Evolutionary conservation across 1,139 yeast genomes (phyloP).

Genomic region (Hansenula lynferdii): DNA sequence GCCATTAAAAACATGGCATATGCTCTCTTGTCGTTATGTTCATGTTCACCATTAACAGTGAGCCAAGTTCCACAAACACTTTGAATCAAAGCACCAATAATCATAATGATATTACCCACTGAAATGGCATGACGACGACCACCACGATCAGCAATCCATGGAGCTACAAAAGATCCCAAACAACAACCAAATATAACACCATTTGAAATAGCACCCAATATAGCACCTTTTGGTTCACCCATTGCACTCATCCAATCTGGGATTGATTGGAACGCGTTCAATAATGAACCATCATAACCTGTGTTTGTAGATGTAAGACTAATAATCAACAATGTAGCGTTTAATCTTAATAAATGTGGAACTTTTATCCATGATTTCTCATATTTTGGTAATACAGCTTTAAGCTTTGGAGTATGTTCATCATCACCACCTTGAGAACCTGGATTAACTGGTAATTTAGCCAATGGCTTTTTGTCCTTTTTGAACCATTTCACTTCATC

Average conservation of each 20-base stretch:
- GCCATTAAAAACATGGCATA: slow-evolving; percentile 42
- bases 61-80: slow-evolving; percentile 30
- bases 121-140: slow-evolving; percentile 43
- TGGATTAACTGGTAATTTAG: neutral
- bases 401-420: slow-evolving; percentile 6
- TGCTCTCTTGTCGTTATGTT: slow-evolving; percentile 18
- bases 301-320: slow-evolving; percentile 42
- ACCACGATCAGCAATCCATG: slow-evolving; percentile 34
- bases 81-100: slow-evolving; percentile 43
- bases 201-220: slow-evolving; percentile 39
- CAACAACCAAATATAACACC: slow-evolving; percentile 47
- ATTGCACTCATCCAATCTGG: slow-evolving; percentile 31
- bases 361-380: slow-evolving; percentile 30
- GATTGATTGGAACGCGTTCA: slow-evolving; percentile 46
- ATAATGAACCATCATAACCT: slow-evolving; percentile 49
- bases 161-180: slow-evolving; percentile 18
- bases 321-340: slow-evolving; percentile 31
- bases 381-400: slow-evolving; percentile 23
- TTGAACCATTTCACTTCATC: slow-evolving; percentile 18
- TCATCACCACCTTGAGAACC: slow-evolving; percentile 2
- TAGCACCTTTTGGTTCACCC: slow-evolving; percentile 37
- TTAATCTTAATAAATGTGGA: slow-evolving; percentile 33
- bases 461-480: slow-evolving; percentile 5
- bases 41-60: slow-evolving; percentile 13
- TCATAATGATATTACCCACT: slow-evolving; percentile 34